Conservation (phyloP, 768 basidiomycete species). For the Russula abietina region DNA sequence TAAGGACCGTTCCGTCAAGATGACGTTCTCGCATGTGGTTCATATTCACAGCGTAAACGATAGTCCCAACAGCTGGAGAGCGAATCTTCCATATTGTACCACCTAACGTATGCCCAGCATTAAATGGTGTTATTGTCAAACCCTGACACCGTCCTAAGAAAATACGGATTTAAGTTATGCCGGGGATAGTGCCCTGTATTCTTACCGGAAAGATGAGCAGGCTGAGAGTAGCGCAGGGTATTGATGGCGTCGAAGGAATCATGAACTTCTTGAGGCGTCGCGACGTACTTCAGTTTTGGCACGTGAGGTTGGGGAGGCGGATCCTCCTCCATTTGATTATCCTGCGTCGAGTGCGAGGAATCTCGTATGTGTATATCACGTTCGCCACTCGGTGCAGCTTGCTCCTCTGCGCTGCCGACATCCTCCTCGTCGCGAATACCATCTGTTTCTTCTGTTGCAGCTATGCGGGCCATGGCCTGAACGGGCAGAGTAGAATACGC, state of each 20-base stretch:
- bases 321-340: conserved; percentile 28
- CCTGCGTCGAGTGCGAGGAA: conserved; percentile 29
- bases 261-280: conserved; percentile 78
- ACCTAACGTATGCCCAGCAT: conserved; percentile 91
- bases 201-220: conserved; percentile 86
- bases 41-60: conserved; percentile 90
- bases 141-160: conserved; percentile 76
- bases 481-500: conserved; percentile 94
- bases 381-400: not conserved
- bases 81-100: conserved; percentile 98
- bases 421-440: conserved; percentile 72
- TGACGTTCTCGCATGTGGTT: conserved; percentile 97
- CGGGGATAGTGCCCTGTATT: too few species aligned
- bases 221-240: conserved; percentile 91
- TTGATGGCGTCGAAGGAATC: conserved; percentile 91
- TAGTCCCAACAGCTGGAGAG: conserved; percentile 94
- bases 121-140: conserved; percentile 90
- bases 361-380: conserved; percentile 27
- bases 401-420: conserved; percentile 31
- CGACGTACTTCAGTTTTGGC: conserved; percentile 54
- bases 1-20: conserved; percentile 86
- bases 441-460: conserved; percentile 83
- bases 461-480: conserved; percentile 91
- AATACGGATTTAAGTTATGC: not conserved
- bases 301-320: conserved; percentile 20